Base-by-base conservation (phyloP, 2,329 filamentous ascomycete species). In the Talaromyces marneffei region DNA sequence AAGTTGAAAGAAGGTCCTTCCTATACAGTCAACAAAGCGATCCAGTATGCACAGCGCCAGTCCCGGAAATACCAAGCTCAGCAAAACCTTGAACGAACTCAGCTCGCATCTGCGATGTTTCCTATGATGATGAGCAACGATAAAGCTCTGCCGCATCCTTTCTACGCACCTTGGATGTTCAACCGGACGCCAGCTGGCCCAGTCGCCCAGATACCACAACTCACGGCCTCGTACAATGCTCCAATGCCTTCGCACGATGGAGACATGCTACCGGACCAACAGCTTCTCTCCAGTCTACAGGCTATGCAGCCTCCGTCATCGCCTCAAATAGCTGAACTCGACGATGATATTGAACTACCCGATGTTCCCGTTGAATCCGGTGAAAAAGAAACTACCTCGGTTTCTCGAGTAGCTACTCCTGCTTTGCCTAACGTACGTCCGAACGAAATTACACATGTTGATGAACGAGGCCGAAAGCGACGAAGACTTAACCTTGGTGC, bases 291-390 rank as follows among this genome's bases (percentile, higher is more conserved):
- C 18, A 33, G 14, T 20, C 23, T 62, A 20, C 56, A 55, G 12
- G 50, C 35, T 20, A 37, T 31, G 29, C 56, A 62, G 35, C 18
- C 48, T 27, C 29, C 56, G 35, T 57, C 56, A 9, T 55, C 60
- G 27, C 55, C 54, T 42, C 48, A 20, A 55, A 27, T 55, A 35
- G 42, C 50, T 23, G 50, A 55, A 35, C 27, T 53, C n/a, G 48
- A 44, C n/a, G 60, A 61, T 44, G 16, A 61, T 44, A 14, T 37
- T 4, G 57, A 48, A 7, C 23, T 20, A 48, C 33, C 29, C 16
- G 50, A 46, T 16, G 39, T n/a, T 16, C 55, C 35, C 18, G n/a
- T 3, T 29, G 35, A 33, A n/a, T 0, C 76, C 93, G 1, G 84
- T 82, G 25, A 78, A 31, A 42, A 23, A 20, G 35, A 18, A 16